Evolutionary conservation across 1,139 yeast species (phyloP), one percentile per base, ranked within the genome.

Genomic region (Candida freyschussii): DNA sequence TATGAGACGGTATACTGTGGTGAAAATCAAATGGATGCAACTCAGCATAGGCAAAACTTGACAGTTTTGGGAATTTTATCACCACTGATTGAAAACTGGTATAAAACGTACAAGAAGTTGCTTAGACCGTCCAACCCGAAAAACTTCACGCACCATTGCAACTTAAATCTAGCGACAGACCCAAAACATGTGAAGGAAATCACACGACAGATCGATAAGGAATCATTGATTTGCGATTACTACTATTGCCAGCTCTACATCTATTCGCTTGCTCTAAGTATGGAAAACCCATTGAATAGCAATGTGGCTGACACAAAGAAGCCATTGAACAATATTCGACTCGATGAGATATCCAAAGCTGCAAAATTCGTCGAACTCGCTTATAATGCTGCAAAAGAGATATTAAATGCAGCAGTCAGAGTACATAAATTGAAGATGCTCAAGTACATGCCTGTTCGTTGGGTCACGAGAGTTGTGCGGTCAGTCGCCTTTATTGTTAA

Each of bases 401-500:
- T 85, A 55, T 60, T 87, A 23, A 69, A 73, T 19, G 80, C 82
- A 4, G 85, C 91, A 3, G 75, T 75, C 36, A 62, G 94, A 26
- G 78, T 85, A 3, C 86, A 81, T 49, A 66, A 68, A 40, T 62
- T 80, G 41, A 75, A 72, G 41, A 62, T 79, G 63, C 61, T 85
- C 33, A 65, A 78, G 40, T 82, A 72, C 51, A 85, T 89, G 77
- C 96, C 97, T 1, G 89, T 86, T 11, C 65, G 96, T 43, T 87
- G 96, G 95, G 78, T 83, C 5, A 82, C 87, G 1, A 66, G 95
- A 39, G 77, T 86, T 22, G 89, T 89, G n/a, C 73, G 93, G 47
- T 87, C 96, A 0, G 89, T 86, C 6, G 93, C 95, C 3, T 89
- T 87, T 53, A 72, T 89, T 35, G 94, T 89, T 9, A 87, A 87